Evolutionary conservation across 495 filamentous ascomycete genomes (phyloP).

Genomic region (Sporormia fimetaria): DNA sequence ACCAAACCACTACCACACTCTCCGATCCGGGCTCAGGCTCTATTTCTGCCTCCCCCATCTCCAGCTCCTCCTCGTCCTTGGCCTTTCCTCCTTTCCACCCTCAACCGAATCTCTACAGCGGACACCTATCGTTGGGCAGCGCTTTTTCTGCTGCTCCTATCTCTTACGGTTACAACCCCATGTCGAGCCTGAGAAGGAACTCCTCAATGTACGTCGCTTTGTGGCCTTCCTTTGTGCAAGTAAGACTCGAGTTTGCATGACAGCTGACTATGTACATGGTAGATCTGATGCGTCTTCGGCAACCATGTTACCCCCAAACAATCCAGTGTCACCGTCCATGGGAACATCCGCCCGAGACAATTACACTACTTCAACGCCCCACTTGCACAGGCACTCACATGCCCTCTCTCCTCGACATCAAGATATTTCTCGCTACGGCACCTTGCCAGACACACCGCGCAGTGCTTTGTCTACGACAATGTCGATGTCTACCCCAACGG

Average conservation of each 20-base stretch:
- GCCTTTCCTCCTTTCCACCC: slow-evolving; percentile 23
- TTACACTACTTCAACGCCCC: slow-evolving; percentile 26
- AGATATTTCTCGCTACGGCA: slow-evolving; percentile 22
- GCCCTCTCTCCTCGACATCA: slow-evolving; percentile 25
- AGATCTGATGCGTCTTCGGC: slow-evolving; percentile 25
- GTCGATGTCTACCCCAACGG: slow-evolving; percentile 15
- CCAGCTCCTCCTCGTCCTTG: slow-evolving; percentile 28
- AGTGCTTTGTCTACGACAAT: slow-evolving; percentile 25
- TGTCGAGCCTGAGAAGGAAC: slow-evolving; percentile 22
- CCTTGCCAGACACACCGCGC: slow-evolving; percentile 29
- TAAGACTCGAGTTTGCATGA: slow-evolving; percentile 27
- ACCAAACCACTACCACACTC: slow-evolving; percentile 23
- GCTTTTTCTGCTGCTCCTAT: slow-evolving; percentile 25
- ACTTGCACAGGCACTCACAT: slow-evolving; percentile 15
- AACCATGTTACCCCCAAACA: slow-evolving; percentile 27
- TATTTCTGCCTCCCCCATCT: slow-evolving; percentile 32
- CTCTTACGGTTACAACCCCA: slow-evolving; percentile 21
- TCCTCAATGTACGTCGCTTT: slow-evolving; percentile 30
- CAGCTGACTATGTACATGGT: slow-evolving; percentile 26
- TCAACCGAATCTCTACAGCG: slow-evolving; percentile 10
- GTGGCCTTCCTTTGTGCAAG: slow-evolving; percentile 20
- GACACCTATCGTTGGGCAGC: slow-evolving; percentile 19
- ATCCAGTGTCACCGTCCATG: slow-evolving; percentile 25
- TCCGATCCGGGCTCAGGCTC: slow-evolving; percentile 32
- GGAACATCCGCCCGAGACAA: slow-evolving; percentile 25